Conservation (phyloP, 129 eudicot genomes). For the Helianthus tuberosus region DNA sequence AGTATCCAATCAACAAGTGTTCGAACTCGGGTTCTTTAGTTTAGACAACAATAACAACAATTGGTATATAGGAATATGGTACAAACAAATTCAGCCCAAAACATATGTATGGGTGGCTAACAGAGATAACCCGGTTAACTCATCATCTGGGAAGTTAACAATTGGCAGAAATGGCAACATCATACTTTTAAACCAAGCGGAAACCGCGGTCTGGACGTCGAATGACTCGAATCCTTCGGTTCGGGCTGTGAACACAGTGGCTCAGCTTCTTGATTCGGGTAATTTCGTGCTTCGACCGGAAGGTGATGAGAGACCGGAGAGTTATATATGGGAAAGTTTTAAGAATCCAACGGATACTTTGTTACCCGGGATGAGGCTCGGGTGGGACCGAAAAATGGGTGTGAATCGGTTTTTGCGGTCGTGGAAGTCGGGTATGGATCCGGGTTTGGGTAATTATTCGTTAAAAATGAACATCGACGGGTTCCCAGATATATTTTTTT, state of each 20-base stretch:
- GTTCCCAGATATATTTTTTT: constrained; percentile 44
- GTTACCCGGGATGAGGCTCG: constrained; percentile 67
- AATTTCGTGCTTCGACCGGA: constrained; percentile 55
- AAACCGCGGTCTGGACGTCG: constrained; percentile 43
- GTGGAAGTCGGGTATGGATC: constrained; percentile 49
- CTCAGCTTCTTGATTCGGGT: constrained; percentile 60
- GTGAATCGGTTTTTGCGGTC: constrained; percentile 39
- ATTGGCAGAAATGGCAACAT: constrained; percentile 44
- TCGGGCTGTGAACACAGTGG: constrained; percentile 34
- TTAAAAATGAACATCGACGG: constrained; percentile 44
- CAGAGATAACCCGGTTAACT: constrained; percentile 51
- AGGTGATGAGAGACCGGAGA: constrained; percentile 29
- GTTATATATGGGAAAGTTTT: constrained; percentile 71
- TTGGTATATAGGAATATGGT: constrained; percentile 71
- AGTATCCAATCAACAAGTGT: constrained; percentile 40
- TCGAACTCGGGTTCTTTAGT: constrained; percentile 60
- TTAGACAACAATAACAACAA: constrained; percentile 29
- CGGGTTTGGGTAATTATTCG: constrained; percentile 46
- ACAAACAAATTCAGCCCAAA: constrained; percentile 32
- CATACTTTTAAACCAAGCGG: constrained; percentile 23
- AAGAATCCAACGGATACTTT: constrained; percentile 70
- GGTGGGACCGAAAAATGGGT: constrained; percentile 53
- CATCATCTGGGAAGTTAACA: constrained; percentile 35
- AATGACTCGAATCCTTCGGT: constrained; percentile 35
- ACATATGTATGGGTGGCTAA: constrained; percentile 73